Base-by-base conservation (phyloP, 768 basidiomycete species). In the Xerocomellus intermedius region DNA sequence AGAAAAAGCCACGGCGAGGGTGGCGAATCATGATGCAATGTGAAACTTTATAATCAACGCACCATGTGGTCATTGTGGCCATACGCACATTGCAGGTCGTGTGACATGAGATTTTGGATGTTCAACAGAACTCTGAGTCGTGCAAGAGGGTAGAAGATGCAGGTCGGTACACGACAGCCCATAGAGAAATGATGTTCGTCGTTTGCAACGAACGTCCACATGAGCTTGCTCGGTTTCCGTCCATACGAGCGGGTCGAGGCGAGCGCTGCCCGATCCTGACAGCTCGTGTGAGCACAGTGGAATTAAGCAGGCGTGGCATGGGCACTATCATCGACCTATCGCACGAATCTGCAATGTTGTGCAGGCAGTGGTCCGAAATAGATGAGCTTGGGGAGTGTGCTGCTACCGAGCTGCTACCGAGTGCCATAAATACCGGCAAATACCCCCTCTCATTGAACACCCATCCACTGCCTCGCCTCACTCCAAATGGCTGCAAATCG, bases 381-480 rank as follows among this genome's bases (percentile, higher is more conserved):
- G 60, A 61, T 16, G n/a, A 22, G 7, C 24, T 42, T 17, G 24
- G 41, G 22, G 19, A 5, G 2, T 12, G 35, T 51, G 30, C 55
- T 48, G 12, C 5, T 10, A 19, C 42, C 8, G 30, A 36, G n/a
- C n/a, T n/a, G n/a, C n/a, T n/a, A n/a, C n/a, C n/a, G n/a, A 30
- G 6, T 1, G 0, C 8, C 38, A 60, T 60, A 63, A 63, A 63
- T 60, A 63, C 37, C 13, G 19, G 44, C 61, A 63, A 62, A 62
- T 35, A 62, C 41, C 39, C 30, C 48, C 22, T 22, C 38, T 32
- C 37, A 16, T 14, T 33, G 17, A 37, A 8, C 36, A 13, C 36
- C 17, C 8, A 17, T n/a, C 9, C 17, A 1, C n/a, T n/a, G n/a
- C 17, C 28, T 33, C 44, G 24, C 17, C 28, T 12, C 17, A 5